A percentile compares a stretch with the other conserved stretches of the same genome.
phyloP scores from a whole-genome alignment of 2,329 filamentous ascomycete genomes.

The Paracoccidioides lutzii region DNA sequence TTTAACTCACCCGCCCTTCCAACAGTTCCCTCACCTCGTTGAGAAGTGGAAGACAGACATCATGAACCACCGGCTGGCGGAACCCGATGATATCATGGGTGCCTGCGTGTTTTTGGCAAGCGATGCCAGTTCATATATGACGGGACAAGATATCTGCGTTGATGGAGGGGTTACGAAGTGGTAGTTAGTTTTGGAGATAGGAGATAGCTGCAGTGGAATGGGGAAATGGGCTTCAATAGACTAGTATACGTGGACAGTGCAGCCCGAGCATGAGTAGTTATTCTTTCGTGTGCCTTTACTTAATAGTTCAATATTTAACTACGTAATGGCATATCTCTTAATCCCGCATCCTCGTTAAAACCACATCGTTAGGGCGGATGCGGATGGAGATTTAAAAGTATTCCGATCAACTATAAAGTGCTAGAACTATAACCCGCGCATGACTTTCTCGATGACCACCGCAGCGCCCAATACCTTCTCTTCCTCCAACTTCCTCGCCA shows the following conservation, averaged over 20 bases:
- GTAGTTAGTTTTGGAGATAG: conserved; percentile 11
- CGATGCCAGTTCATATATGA: conserved; percentile 9
- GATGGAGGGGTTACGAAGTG: conserved; percentile 55
- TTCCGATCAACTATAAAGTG: too few relatives aligned
- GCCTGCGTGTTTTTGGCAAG: conserved; percentile 8
- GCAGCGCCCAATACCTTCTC: conserved; percentile 41
- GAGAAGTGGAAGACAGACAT: conserved; percentile 63
- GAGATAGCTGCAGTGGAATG: neutral
- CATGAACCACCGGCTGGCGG: conserved; percentile 15
- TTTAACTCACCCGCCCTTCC: conserved; percentile 3
- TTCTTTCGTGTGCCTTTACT: too few relatives aligned
- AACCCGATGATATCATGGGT: conserved; percentile 7
- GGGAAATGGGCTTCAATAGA: neutral
- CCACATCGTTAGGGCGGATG: too few relatives aligned
- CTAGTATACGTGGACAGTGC: neutral
- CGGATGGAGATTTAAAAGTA: too few relatives aligned
- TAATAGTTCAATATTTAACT: too few relatives aligned
- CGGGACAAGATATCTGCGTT: conserved; percentile 57
- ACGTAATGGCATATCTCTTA: too few relatives aligned
- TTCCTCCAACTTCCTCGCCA: conserved; percentile 41
- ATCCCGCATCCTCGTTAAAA: too few relatives aligned
- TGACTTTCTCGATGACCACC: conserved; percentile 22
- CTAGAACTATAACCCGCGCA: neutral
- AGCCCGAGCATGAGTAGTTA: too few relatives aligned
- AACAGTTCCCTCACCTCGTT: conserved; percentile 44